Percentiles rank a stretch among this genome's conserved stretches.
phyloP scores from a whole-genome alignment of 2,329 filamentous ascomycete species.

The Basipetospora chlamydospora region DNA sequence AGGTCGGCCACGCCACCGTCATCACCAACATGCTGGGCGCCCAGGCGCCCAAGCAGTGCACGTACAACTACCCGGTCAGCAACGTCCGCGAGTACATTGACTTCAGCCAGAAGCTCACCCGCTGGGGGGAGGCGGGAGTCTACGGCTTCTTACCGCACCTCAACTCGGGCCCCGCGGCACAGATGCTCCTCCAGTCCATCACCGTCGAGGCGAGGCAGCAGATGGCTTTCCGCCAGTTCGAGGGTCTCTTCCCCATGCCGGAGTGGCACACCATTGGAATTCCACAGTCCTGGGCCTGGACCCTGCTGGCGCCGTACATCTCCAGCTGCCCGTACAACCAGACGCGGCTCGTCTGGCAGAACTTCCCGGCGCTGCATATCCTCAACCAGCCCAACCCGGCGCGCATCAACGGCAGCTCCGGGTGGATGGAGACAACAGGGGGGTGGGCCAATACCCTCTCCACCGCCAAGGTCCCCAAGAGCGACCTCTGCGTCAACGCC shows the following conservation, averaged over 20 bases:
- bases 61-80: constrained; percentile 66
- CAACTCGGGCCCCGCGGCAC: constrained; percentile 58
- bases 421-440: constrained; percentile 48
- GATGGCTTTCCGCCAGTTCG: constrained; percentile 71
- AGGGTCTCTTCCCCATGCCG: constrained; percentile 66
- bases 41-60: constrained; percentile 57
- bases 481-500: constrained; percentile 43
- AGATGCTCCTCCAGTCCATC: constrained; percentile 61
- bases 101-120: constrained; percentile 75
- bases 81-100: constrained; percentile 67
- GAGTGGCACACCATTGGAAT: constrained; percentile 71
- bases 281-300: constrained; percentile 77
- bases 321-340: constrained; percentile 57
- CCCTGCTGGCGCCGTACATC: constrained; percentile 68
- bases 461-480: constrained; percentile 24
- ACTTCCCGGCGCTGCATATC: constrained; percentile 59
- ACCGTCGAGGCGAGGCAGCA: constrained; percentile 71
- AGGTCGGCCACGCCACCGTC: constrained; percentile 63
- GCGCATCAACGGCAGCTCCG: constrained; percentile 47
- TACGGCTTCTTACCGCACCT: constrained; percentile 71
- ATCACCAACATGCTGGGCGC: constrained; percentile 64
- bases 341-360: constrained; percentile 70
- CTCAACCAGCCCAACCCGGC: constrained; percentile 66
- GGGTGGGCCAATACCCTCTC: constrained; percentile 41
- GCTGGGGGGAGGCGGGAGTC: constrained; percentile 65